phyloP scores from a whole-genome alignment of 257 asterid genomes.

The Datura wrightii region DNA sequence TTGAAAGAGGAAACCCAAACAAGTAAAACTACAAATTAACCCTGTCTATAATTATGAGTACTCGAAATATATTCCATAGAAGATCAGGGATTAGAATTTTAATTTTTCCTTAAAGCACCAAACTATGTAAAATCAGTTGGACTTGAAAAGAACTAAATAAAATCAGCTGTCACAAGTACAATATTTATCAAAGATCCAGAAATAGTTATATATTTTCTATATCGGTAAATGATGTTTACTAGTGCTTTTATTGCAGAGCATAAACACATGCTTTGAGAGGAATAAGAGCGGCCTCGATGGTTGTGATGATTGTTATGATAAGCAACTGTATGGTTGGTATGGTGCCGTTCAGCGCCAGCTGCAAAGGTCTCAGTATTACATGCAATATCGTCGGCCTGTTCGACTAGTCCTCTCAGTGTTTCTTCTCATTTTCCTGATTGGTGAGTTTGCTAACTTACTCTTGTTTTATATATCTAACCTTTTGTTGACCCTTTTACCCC shows the following conservation, averaged over 20 bases:
- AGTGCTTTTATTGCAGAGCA: constrained; percentile 52
- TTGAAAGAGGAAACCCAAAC: neutral
- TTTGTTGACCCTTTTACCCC: neutral
- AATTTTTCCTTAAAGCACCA: neutral
- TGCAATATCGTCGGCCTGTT: constrained; percentile 80
- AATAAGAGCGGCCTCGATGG: constrained; percentile 75
- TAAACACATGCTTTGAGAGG: constrained; percentile 60
- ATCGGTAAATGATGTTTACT: constrained; percentile 16
- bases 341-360: constrained; percentile 82
- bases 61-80: neutral
- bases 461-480: constrained; percentile 21
- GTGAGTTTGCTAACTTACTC: constrained; percentile 56
- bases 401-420: constrained; percentile 58
- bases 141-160: neutral
- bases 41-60: neutral
- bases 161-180: neutral
- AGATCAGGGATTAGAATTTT: neutral
- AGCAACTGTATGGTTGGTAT: constrained; percentile 78
- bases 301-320: constrained; percentile 67
- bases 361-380: constrained; percentile 86
- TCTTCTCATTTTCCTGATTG: constrained; percentile 68
- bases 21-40: constrained; percentile 13
- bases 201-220: constrained; percentile 6
- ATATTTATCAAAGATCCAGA: neutral
- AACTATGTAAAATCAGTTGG: constrained; percentile 4